Evolutionary conservation across 2,329 filamentous ascomycete species (phyloP).

Genomic region (Madurella fahalii): DNA sequence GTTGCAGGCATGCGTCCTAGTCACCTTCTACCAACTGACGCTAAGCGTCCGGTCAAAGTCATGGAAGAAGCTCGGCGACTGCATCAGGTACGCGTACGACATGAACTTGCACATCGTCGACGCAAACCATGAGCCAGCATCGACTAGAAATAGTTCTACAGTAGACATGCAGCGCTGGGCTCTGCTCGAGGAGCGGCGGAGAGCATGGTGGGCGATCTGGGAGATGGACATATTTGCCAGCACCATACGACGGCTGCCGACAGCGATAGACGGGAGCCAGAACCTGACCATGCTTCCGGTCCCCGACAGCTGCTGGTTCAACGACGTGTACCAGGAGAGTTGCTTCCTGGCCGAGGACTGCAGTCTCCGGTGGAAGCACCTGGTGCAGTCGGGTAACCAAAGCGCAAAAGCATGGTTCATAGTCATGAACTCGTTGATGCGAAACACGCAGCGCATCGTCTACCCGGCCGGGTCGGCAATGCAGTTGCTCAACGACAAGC

Average conservation of each 20-base stretch:
- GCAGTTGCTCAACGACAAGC: conserved; percentile 8
- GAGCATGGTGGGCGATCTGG: conserved; percentile 40
- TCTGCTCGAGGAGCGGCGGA: conserved; percentile 34
- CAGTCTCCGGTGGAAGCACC: conserved; percentile 31
- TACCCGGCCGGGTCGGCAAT: conserved; percentile 26
- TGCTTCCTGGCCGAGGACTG: conserved; percentile 31
- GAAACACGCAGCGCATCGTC: conserved; percentile 34
- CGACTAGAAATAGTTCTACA: not conserved
- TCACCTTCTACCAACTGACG: conserved; percentile 34
- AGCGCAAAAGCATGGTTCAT: conserved; percentile 38
- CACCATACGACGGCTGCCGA: conserved; percentile 36
- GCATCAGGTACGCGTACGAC: conserved; percentile 33
- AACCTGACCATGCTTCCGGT: conserved; percentile 36
- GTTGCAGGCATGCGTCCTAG: conserved; percentile 34
- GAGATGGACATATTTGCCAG: conserved; percentile 41
- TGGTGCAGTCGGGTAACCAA: conserved; percentile 30
- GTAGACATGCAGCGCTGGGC: conserved; percentile 23
- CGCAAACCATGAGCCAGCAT: conserved; percentile 10
- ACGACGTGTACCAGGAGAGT: conserved; percentile 24
- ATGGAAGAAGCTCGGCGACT: conserved; percentile 33
- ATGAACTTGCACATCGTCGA: conserved; percentile 32
- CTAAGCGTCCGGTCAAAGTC: conserved; percentile 34
- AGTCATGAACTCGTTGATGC: conserved; percentile 37
- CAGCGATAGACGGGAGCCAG: conserved; percentile 34
- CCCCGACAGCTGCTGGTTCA: conserved; percentile 34